Conservation (phyloP, 805 yeast genomes). For the Candida corydali region DNA sequence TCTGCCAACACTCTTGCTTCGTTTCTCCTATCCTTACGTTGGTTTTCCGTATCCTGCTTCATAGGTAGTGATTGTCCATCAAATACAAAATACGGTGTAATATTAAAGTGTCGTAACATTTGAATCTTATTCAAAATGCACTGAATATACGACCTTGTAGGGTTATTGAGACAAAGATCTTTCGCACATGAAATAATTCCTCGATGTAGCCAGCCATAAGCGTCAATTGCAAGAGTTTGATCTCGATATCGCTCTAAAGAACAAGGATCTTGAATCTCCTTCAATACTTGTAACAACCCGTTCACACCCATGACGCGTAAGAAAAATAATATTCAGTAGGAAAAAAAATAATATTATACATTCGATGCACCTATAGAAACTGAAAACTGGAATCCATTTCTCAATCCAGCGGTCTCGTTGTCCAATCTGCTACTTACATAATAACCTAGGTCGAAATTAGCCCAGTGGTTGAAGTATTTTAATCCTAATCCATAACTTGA, state of each 20-base stretch:
- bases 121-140: slow-evolving; percentile 64
- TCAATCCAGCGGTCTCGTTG: slow-evolving; percentile 22
- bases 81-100: slow-evolving; percentile 83
- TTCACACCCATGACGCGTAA: slow-evolving; percentile 93
- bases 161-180: slow-evolving; percentile 67
- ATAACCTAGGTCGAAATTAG: slow-evolving; percentile 40
- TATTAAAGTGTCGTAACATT: slow-evolving; percentile 62
- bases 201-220: slow-evolving; percentile 94
- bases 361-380: slow-evolving; percentile 38
- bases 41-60: slow-evolving; percentile 67
- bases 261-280: slow-evolving; percentile 62
- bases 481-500: slow-evolving; percentile 33
- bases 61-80: slow-evolving; percentile 88
- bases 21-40: slow-evolving; percentile 54
- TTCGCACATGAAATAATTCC: slow-evolving; percentile 79
- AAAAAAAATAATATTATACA: no score
- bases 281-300: slow-evolving; percentile 76
- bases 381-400: slow-evolving; percentile 36
- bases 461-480: slow-evolving; percentile 36
- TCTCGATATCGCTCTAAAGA: slow-evolving; percentile 64
- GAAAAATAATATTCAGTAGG: no score
- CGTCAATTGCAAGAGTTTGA: slow-evolving; percentile 83
- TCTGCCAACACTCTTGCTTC: slow-evolving; percentile 58
- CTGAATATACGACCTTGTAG: slow-evolving; percentile 68
- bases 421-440: slow-evolving; percentile 24